A percentile compares a stretch with the other conserved stretches of the same genome.
Conservation (phyloP, 495 filamentous ascomycete genomes). For the Aspergillus baeticus region DNA sequence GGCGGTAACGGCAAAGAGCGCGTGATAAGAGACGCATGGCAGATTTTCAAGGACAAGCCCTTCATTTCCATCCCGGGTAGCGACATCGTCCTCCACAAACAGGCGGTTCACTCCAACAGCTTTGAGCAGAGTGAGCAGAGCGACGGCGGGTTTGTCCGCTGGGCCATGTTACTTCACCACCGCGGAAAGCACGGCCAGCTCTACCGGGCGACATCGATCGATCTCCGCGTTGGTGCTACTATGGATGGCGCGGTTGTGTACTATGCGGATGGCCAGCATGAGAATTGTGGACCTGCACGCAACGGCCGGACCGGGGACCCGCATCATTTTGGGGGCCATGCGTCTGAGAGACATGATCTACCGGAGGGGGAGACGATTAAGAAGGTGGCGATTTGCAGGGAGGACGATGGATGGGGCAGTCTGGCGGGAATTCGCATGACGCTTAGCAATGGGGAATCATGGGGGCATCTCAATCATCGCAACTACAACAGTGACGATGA, state of each 20-base stretch:
- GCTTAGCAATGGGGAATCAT: not conserved
- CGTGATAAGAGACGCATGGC: not conserved
- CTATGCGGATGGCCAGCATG: not conserved
- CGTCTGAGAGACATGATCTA: not conserved
- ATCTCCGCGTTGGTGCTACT: not conserved
- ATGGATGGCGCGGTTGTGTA: not conserved
- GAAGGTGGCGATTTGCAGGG: not conserved
- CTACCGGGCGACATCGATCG: not conserved
- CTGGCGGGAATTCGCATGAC: not conserved
- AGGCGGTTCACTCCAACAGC: not conserved
- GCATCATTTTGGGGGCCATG: not conserved
- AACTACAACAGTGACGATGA: not conserved
- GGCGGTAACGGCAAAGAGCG: not conserved
- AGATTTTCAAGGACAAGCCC: not conserved
- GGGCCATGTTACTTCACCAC: not conserved
- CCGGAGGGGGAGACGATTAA: not conserved
- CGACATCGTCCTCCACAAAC: not conserved
- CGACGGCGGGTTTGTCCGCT: not conserved
- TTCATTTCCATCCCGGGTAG: not conserved
- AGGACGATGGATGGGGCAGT: slow-evolving; percentile 3
- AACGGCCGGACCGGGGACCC: not conserved
- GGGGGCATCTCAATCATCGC: not conserved
- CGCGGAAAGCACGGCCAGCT: not conserved
- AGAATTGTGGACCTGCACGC: not conserved
- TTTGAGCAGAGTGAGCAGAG: not conserved